Base-by-base conservation (phyloP, 306 rosid genomes). In the Vigna mungo region DNA sequence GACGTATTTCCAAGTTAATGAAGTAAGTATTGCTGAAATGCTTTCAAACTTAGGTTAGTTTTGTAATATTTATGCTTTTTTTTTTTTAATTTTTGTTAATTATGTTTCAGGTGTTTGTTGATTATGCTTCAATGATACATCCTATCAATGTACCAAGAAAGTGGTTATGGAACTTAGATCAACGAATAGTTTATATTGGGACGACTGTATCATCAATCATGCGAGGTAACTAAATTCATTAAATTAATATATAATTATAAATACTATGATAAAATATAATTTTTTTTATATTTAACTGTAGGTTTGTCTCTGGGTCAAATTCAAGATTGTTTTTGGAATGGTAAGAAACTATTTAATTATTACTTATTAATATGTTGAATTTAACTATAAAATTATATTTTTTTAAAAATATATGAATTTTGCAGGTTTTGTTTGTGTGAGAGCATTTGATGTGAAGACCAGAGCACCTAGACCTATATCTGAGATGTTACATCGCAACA, bases 1-100 rank as follows among this genome's bases (percentile, higher is more conserved):
- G 71, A 90, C 97, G 37, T 93, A 93, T 48, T 90, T 93, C 74
- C 96, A 93, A 85, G 81, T 84, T n/a, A 93, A 90, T 16, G 94
- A 93, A 91, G 97, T 93, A 36, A 34, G 37, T 34, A 34, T 34
- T 34, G 37, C 0, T 34, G 6, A 4, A 32, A 5, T 34, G 37
- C 5, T 34, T 34, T 34, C 0, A 34, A 30, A 30, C 3, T 30
- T 30, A 30, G 34, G 34, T 30, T 30, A 30, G 34, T 30, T 30
- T 4, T 30, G 34, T 30, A 30, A 30, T 30, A 30, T 30, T 3
- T 30, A 30, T 30, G 34, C 34, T 30, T 20, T 3, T 4, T 30
- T 30, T 30, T 30, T 4, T 34, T 30, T 25, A 0, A 30, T 30
- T 30, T 30, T 30, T 34, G 8, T 5, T 4, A 6, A 34, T 14